Evolutionary conservation across 2,329 filamentous ascomycete genomes (phyloP).

Genomic region (Aspergillus arachidicola): DNA sequence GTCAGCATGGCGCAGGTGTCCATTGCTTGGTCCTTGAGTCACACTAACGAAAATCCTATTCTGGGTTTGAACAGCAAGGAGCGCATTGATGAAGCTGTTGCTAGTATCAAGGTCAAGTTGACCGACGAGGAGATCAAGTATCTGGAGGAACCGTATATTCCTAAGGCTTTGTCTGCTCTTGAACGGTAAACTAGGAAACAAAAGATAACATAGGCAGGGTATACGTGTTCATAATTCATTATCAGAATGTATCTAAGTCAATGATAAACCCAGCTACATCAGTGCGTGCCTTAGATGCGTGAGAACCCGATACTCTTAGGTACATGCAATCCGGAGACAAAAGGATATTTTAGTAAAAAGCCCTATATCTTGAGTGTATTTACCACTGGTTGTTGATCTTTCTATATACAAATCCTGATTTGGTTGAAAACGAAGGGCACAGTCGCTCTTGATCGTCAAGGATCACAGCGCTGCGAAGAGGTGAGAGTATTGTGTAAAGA

Average conservation of each 20-base stretch:
- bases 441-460: neutral
- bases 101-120: constrained; percentile 50
- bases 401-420: neutral
- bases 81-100: constrained; percentile 64
- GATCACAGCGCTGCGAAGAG: constrained; percentile 1
- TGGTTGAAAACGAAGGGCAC: neutral
- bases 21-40: constrained; percentile 63
- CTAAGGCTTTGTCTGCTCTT: constrained; percentile 43
- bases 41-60: constrained; percentile 59
- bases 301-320: neutral
- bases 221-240: neutral
- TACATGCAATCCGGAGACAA: neutral
- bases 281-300: neutral
- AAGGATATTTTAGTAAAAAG: neutral
- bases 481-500: constrained; percentile 2
- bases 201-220: neutral
- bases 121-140: constrained; percentile 62
- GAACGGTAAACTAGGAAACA: constrained; percentile 26
- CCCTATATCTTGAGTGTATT: neutral
- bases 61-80: constrained; percentile 62
- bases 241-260: neutral
- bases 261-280: neutral
- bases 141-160: constrained; percentile 64
- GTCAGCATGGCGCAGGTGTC: constrained; percentile 67
- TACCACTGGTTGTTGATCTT: neutral